These are phyloP conservation scores for Skeletonema grethae DNA, from an alignment of 108 stramenopile genomes.

Conservation along the genomic window DNA sequence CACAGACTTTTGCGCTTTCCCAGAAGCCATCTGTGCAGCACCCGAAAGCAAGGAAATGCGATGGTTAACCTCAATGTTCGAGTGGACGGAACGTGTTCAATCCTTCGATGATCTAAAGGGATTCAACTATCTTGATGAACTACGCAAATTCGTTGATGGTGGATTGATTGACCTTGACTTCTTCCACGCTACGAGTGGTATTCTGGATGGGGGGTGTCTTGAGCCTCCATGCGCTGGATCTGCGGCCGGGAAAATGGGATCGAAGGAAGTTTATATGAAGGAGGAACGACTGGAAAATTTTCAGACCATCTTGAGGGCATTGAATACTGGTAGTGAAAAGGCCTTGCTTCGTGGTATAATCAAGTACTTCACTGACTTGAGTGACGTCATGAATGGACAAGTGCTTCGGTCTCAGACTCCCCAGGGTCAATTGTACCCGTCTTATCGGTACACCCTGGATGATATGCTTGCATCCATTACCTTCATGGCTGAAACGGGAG, in stretches of 20 bases:
- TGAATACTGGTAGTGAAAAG: slow-evolving; percentile 41
- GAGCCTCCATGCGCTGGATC: slow-evolving; percentile 37
- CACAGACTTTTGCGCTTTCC: slow-evolving; percentile 14
- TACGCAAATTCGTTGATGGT: slow-evolving; percentile 43
- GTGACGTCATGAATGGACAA: slow-evolving; percentile 19
- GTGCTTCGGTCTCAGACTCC: slow-evolving; percentile 37
- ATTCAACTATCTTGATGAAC: slow-evolving; percentile 34
- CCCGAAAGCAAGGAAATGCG: slow-evolving; percentile 25
- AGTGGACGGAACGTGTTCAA: slow-evolving; percentile 51
- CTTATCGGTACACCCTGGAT: slow-evolving; percentile 33
- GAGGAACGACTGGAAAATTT: slow-evolving; percentile 34
- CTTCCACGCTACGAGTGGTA: slow-evolving; percentile 17
- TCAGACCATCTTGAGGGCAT: slow-evolving; percentile 22
- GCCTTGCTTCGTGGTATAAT: slow-evolving; percentile 29
- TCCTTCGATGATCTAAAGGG: slow-evolving; percentile 33
- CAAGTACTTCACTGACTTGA: slow-evolving; percentile 22
- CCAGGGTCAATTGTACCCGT: slow-evolving; percentile 43
- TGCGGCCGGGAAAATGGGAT: slow-evolving; percentile 11
- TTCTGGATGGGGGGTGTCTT: slow-evolving; percentile 40
- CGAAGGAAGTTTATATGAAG: slow-evolving; percentile 7
- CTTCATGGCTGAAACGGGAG: slow-evolving; percentile 28
- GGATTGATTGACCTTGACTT: slow-evolving; percentile 36
- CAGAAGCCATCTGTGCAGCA: slow-evolving; percentile 26
- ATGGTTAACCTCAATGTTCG: slow-evolving; percentile 33
- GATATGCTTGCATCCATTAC: slow-evolving; percentile 40